These are phyloP conservation scores for Globisporangium orthogonon DNA, from an alignment of 352 stramenopile species.

Conservation along the genomic window DNA sequence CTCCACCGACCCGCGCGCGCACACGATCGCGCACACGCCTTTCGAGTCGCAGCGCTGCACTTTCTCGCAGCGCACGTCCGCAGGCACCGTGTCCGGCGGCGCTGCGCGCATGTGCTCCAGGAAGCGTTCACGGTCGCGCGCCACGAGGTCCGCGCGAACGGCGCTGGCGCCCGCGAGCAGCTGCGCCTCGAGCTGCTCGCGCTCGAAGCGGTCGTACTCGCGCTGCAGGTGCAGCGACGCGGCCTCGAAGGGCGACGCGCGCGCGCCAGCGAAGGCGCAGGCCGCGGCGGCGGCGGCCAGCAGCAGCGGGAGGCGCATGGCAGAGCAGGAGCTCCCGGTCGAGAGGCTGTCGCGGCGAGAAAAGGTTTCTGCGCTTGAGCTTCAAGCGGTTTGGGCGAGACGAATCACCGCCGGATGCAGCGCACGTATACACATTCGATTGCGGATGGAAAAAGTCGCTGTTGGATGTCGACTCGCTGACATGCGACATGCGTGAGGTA, in stretches of 20 bases:
- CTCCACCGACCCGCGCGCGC: slow-evolving; percentile 31
- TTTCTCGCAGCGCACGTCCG: slow-evolving; percentile 40
- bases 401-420: too few relatives aligned
- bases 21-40: slow-evolving; percentile 49
- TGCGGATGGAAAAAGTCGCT: too few relatives aligned
- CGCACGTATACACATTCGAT: too few relatives aligned
- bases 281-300: too few relatives aligned
- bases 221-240: slow-evolving; percentile 10
- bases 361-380: too few relatives aligned
- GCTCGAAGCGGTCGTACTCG: slow-evolving; percentile 15
- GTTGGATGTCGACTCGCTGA: too few relatives aligned
- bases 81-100: slow-evolving; percentile 56
- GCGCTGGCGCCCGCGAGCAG: slow-evolving; percentile 5
- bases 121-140: slow-evolving; percentile 24
- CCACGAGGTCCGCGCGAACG: slow-evolving; percentile 7
- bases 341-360: too few relatives aligned
- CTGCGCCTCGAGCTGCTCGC: slow-evolving; percentile 6
- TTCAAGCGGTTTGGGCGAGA: too few relatives aligned
- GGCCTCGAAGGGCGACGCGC: slow-evolving; percentile 10
- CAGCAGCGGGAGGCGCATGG: slow-evolving; percentile 5
- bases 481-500: too few relatives aligned
- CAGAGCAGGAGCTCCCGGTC: background rate
- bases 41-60: slow-evolving; percentile 42
- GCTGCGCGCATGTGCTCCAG: slow-evolving; percentile 23
- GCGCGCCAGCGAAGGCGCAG: background rate